Conservation (phyloP, 1,139 yeast species). For the Diutina rugosa region DNA sequence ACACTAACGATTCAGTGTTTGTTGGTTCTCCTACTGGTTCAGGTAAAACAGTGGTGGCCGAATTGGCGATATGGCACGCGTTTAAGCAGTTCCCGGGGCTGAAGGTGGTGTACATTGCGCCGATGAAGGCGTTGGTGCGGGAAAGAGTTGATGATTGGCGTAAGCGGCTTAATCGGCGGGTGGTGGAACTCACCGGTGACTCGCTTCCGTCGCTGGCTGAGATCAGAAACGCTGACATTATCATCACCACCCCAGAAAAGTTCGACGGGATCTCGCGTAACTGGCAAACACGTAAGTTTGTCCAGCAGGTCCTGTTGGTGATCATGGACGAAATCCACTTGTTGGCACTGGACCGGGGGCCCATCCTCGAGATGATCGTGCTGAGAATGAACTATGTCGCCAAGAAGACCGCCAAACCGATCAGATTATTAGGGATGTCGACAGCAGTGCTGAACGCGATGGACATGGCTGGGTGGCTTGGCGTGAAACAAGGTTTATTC, state of each 20-base stretch:
- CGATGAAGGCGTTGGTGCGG: constrained; percentile 95
- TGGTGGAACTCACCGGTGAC: constrained; percentile 95
- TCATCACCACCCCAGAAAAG: constrained; percentile 95
- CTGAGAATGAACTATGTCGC: constrained; percentile 93
- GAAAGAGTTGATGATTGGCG: constrained; percentile 97
- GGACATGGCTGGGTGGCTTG: constrained; percentile 97
- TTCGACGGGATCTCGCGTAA: constrained; percentile 98
- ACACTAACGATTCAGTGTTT: constrained; percentile 66
- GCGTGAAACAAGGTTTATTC: constrained; percentile 78
- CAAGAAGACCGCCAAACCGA: constrained; percentile 59
- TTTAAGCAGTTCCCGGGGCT: constrained; percentile 68
- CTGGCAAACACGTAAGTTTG: constrained; percentile 93
- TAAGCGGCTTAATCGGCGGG: constrained; percentile 48
- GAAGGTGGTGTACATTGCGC: constrained; percentile 90
- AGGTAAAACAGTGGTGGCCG: constrained; percentile 96
- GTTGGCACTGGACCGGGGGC: constrained; percentile 96
- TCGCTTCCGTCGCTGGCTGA: constrained; percentile 82
- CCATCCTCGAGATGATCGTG: constrained; percentile 95
- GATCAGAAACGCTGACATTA: constrained; percentile 81
- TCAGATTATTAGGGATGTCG: constrained; percentile 83
- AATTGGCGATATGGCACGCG: constrained; percentile 94
- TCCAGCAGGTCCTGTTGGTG: constrained; percentile 79
- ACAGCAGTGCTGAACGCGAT: constrained; percentile 97
- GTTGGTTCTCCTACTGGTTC: constrained; percentile 99
- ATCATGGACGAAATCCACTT: constrained; percentile 98